A percentile compares a stretch with the other conserved stretches of the same genome.
Evolutionary conservation across 2,329 filamentous ascomycete species (phyloP).

Genomic region (Verticillium zaregamsianum): DNA sequence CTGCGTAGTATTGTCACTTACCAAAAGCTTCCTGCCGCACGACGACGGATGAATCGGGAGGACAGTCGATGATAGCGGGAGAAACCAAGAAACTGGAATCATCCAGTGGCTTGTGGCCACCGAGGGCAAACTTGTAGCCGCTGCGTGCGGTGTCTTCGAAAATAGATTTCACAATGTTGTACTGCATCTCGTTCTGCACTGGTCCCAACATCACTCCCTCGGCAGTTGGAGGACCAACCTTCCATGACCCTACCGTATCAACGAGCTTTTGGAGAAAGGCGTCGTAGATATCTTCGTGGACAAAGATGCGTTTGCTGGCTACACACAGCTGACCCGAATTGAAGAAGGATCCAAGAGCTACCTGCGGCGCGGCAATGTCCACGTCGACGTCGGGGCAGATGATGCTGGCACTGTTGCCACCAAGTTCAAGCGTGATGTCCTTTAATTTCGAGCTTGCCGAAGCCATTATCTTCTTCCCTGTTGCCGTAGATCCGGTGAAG

Average conservation of each 20-base stretch:
- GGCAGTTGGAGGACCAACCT: conserved; percentile 14
- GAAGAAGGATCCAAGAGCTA: conserved; percentile 43
- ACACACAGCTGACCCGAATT: conserved; percentile 54
- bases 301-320: conserved; percentile 54
- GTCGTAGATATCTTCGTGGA: conserved; percentile 57
- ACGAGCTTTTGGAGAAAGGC: conserved; percentile 39
- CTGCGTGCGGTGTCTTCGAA: conserved; percentile 19
- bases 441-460: conserved; percentile 48
- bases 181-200: conserved; percentile 62
- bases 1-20: conserved; percentile 15
- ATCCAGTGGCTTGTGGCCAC: conserved; percentile 18
- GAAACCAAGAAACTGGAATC: conserved; percentile 46
- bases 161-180: conserved; percentile 49
- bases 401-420: conserved; percentile 58
- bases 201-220: conserved; percentile 39
- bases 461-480: conserved; percentile 44
- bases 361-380: conserved; percentile 23
- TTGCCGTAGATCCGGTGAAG: conserved; percentile 53
- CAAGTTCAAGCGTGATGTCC: conserved; percentile 50
- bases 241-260: background rate
- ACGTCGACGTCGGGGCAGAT: conserved; percentile 54
- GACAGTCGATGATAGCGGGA: conserved; percentile 56
- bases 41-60: conserved; percentile 50
- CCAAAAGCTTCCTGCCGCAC: conserved; percentile 47
- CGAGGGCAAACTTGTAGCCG: conserved; percentile 30